Base-by-base conservation (phyloP, 2,329 filamentous ascomycete species). In the Malbranchea cinnamomea region DNA sequence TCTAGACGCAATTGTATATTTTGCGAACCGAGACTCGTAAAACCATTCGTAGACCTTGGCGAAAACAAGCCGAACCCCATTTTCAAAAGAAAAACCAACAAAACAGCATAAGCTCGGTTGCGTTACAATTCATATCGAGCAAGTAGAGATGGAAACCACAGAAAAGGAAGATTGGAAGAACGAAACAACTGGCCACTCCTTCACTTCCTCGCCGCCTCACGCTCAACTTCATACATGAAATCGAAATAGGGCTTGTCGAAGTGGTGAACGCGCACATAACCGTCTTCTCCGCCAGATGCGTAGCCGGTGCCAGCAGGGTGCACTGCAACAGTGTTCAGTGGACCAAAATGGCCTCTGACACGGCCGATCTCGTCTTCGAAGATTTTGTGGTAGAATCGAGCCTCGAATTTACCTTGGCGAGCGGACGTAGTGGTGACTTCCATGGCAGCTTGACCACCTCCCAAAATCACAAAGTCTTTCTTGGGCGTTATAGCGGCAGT, bases 241-340 rank as follows among this genome's bases (percentile, higher is more conserved):
- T 98, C 89, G 57, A 89, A 95, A 69, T 94, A 98, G 39, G 78
- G 73, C 69, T 92, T 92, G 65, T 98, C 89, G 61, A 98, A 98
- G 62, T 93, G 83, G 63, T 98, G 89, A 44, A 95, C 78, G 51
- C 89, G 81, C 41, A 98, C 87, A 63, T 98, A 98, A 50, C 89
- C 89, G 60, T 98, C 89, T 65, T 98, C 89, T 61, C 85, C 87
- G 46, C 89, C 89, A 50, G 78, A 87, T 49, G 84, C 85, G 62
- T 98, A 98, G 49, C 82, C 75, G 53, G 79, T 85, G 49, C 89
- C 89, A 37, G 78, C 78, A 17, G 89, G 89, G 59, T 93, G 82
- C 35, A 82, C 82, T 28, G 89, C 85, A 45, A 98, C 83, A 39
- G 89, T 94, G 69, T 98, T 94, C 39, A 94, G 68, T 43, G 80